Evolutionary conservation across 2,329 filamentous ascomycete species (phyloP), one percentile per base, ranked within the genome.

Genomic region (Lanzia echinophila): DNA sequence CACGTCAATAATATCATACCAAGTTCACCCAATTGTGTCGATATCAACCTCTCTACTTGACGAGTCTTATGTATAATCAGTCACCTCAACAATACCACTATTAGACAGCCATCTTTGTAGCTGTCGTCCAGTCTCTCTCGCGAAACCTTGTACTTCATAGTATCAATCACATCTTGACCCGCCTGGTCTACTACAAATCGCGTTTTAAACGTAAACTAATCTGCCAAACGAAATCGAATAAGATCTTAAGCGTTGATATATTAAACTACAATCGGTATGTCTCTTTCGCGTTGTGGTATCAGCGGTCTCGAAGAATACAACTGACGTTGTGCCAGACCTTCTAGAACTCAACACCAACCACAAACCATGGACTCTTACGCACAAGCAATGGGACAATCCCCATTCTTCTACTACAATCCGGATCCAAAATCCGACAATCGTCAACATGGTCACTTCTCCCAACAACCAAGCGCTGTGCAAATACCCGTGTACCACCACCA

Each of bases 371-470:
- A 69, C 56, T 63, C 63, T 60, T 66, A 67, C 38, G 54, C 72
- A 65, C 82, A 79, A 71, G 70, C 79, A 65, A 82, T 88, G 77
- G 83, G 79, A 58, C 86, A 88, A 73, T 81, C 84, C 61, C 77
- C 87, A 56, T 95, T 90, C 77, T 91, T 88, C 79, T 94, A 91
- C 78, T 95, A 92, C 76, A 86, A 83, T 66, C 83, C 87, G 61
- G 88, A 94, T 63, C 79, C 85, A 60, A 84, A 82, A 70, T 76
- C 82, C 59, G 86, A 90, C 69, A 79, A 79, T 66, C 79, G 84
- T 66, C 86, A 87, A 68, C 86, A 91, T 72, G 83, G 83, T 52
- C 84, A 88, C 72, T 91, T 90, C 75, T 81, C 84, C 60, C 79
- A 82, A 58, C 77, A 79, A 55, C 78, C 74, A 69, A 73, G 50